Evolutionary conservation across 495 filamentous ascomycete genomes (phyloP), one percentile per base, ranked within the genome.

Genomic region (Corynascus novoguineensis): DNA sequence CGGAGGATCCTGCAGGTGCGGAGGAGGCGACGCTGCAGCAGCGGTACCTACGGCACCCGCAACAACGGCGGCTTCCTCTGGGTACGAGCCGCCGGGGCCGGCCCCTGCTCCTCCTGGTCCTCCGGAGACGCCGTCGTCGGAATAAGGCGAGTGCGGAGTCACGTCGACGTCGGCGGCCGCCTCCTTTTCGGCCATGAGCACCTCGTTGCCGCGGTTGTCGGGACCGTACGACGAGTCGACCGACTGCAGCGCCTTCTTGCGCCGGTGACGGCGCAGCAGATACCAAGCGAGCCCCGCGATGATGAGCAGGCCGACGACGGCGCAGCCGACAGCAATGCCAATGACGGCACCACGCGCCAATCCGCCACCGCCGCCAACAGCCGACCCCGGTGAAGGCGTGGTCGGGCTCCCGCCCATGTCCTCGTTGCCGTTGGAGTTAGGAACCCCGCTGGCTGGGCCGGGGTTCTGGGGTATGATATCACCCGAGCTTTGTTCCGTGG

Each of bases 141-240:
- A 70, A 53, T 73, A 76, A 15, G 68, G 61, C 7, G 70, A 72
- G 38, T 68, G 66, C 9, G 74, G 71, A 1, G 67, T 54, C 21
- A 63, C 64, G 42, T 71, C 71, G 27, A 63, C 63, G 11, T 58
- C 66, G 3, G 59, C 64, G 49, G 44, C 53, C 3, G 66, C 65
- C 35, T 75, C 74, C 64, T 78, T 78, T 55, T 74, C 71, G 50
- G 61, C 63, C 37, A 77, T 73, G 61, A 76, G 65, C 17, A 68
- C 66, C 24, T 66, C 62, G n/a, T n/a, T n/a, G 37, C 60, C 52
- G 47, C 64, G 60, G 57, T 50, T 44, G 52, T 63, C 63, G 17
- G 63, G 35, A 50, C 50, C 55, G 67, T 60, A 69, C 4, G 61
- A 11, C 11, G 50, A 45, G 22, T 29, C 59, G 41, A 24, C 34